phyloP scores from a whole-genome alignment of 805 yeast species.

The Kazachstania psychrophila region DNA sequence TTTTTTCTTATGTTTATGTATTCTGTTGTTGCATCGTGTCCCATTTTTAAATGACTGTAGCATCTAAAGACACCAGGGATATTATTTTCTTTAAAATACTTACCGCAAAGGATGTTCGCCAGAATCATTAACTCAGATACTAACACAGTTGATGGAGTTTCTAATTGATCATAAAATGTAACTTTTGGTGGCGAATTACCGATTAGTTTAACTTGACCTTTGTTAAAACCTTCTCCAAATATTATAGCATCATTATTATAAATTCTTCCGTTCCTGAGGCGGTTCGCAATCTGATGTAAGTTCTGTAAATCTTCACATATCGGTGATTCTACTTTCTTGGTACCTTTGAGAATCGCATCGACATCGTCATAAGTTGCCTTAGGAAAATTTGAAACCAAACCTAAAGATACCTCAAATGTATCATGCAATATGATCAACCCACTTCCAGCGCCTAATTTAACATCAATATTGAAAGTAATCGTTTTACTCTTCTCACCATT shows the following conservation, averaged over 20 bases:
- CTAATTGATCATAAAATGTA: constrained; percentile 18
- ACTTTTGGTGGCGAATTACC: constrained; percentile 11
- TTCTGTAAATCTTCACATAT: constrained; percentile 29
- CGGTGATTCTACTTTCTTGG: constrained; percentile 1
- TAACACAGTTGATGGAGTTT: constrained; percentile 45
- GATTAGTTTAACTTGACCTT: constrained; percentile 16
- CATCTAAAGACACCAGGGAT: constrained; percentile 42
- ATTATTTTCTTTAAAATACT: constrained; percentile 33
- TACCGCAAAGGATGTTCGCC: constrained; percentile 57
- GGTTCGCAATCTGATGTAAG: constrained; percentile 24
- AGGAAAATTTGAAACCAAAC: constrained; percentile 39
- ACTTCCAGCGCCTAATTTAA: constrained; percentile 21
- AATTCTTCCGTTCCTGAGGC: constrained; percentile 25
- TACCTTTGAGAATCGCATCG: constrained; percentile 37
- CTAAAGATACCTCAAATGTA: constrained; percentile 32
- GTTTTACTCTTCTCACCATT: constrained; percentile 38
- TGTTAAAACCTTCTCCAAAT: constrained; percentile 31
- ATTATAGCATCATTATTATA: constrained; percentile 33
- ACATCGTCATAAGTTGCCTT: constrained; percentile 56
- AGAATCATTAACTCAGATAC: constrained; percentile 81
- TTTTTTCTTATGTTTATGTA: constrained; percentile 18
- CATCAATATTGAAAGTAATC: constrained; percentile 35
- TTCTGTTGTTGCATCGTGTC: constrained; percentile 20
- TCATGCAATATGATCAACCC: constrained; percentile 19
- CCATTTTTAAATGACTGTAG: constrained; percentile 30